Base-by-base conservation (phyloP, 75 land plant genomes). In the Larix kaempferi region DNA sequence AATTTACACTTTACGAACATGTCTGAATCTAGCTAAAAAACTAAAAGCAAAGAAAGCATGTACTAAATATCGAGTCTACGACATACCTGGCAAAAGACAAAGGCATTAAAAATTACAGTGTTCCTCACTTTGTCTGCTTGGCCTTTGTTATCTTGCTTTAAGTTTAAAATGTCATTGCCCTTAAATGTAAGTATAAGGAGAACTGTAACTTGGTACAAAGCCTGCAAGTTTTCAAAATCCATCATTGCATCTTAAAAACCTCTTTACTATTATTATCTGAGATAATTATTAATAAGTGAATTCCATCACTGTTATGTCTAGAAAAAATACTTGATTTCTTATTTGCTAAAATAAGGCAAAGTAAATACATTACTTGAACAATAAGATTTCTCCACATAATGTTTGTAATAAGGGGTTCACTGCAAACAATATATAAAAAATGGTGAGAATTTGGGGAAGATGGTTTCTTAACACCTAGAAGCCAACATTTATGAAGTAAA, bases 331-430 rank as follows among this genome's bases (percentile, higher is more conserved):
- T 44, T 3, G 52, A 49, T 26, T 65, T 25, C 25, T 33, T 16
- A 54, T 56, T 74, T 15, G 54, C 15, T 25, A 79, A 5, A 55
- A 64, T 5, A 29, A 54, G 29, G 19, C 52, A 49, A 49, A 49
- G 52, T 49, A 10, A 54, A 25, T 44, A 60, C 23, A 15, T 72
- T 72, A 94, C 99, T 91, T 97, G 99, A 17, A 89, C 85, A 29
- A 95, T 21, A 64, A 97, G 61, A 78, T 97, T 97, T 79, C 99
- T 86, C 99, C 99, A 97, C 95, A 97, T 97, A 58, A 97, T 88
- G 78, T 97, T 95, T 35, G 95, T 97, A 41, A 97, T 86, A 7
- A 94, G 87, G 52, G 95, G 95, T 69, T 92, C 98, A 79, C 98
- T 94, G 84, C 52, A 49, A 49, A 7, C 10, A 8, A 49, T 8